These are phyloP conservation scores for Monosporascus sp. DNA, from an alignment of 2,329 filamentous ascomycete species.

Conservation along the genomic window DNA sequence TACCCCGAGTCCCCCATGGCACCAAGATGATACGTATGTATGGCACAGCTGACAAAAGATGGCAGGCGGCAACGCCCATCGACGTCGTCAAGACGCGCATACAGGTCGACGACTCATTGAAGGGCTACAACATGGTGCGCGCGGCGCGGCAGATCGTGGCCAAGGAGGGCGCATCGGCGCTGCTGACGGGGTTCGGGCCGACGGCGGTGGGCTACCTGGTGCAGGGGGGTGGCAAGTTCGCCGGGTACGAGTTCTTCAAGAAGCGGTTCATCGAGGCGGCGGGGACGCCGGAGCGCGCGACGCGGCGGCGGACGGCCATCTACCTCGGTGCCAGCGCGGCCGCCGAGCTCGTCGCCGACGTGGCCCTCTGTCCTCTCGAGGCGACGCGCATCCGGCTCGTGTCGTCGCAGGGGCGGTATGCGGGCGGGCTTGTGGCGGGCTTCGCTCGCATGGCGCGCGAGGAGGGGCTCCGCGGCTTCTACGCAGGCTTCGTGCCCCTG, in stretches of 20 bases:
- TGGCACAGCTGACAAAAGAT: neutral
- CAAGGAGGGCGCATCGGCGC: slow-evolving; percentile 72
- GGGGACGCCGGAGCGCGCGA: slow-evolving; percentile 44
- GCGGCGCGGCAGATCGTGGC: slow-evolving; percentile 73
- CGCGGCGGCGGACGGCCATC: slow-evolving; percentile 45
- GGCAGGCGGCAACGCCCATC: slow-evolving; percentile 47
- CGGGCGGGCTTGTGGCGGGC: slow-evolving; percentile 63
- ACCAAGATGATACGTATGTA: neutral
- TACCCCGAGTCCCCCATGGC: neutral
- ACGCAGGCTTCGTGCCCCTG: slow-evolving; percentile 84
- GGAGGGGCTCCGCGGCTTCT: slow-evolving; percentile 77
- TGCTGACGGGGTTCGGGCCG: slow-evolving; percentile 79
- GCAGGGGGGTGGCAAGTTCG: slow-evolving; percentile 86
- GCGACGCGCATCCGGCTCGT: slow-evolving; percentile 75
- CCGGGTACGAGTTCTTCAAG: slow-evolving; percentile 93
- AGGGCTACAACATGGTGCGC: slow-evolving; percentile 77
- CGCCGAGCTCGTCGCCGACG: slow-evolving; percentile 68
- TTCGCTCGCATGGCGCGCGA: slow-evolving; percentile 70
- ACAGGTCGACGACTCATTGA: slow-evolving; percentile 80
- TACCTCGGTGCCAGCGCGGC: slow-evolving; percentile 68
- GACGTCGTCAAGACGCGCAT: slow-evolving; percentile 85
- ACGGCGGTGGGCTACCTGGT: slow-evolving; percentile 85
- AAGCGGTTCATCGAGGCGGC: slow-evolving; percentile 71
- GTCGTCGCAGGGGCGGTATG: slow-evolving; percentile 72
- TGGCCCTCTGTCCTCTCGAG: slow-evolving; percentile 85